A percentile compares a stretch with the other conserved stretches of the same genome.
Evolutionary conservation across 2,329 filamentous ascomycete genomes (phyloP).

Genomic region (Alternaria arborescens): DNA sequence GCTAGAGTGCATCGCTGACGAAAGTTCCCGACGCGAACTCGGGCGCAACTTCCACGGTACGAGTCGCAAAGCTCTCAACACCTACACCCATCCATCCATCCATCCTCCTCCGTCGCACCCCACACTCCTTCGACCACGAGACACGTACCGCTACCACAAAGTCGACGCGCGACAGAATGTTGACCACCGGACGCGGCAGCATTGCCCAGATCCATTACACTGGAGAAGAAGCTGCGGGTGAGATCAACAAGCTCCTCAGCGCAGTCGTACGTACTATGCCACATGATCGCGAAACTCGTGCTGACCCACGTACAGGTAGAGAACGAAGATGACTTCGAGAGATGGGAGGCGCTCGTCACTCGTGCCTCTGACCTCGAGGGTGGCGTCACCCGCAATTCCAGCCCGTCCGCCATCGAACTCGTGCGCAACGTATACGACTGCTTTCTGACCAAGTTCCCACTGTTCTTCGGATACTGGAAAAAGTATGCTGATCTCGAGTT

Average conservation of each 20-base stretch:
- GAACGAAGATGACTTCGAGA: slow-evolving; percentile 90
- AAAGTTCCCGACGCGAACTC: slow-evolving; percentile 25
- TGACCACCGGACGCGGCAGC: slow-evolving; percentile 40
- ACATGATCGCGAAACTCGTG: not conserved
- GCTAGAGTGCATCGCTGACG: slow-evolving; percentile 16
- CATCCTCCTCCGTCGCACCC: slow-evolving; percentile 17
- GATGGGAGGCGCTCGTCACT: slow-evolving; percentile 91
- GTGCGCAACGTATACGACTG: slow-evolving; percentile 89
- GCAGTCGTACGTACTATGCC: slow-evolving; percentile 72
- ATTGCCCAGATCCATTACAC: slow-evolving; percentile 44
- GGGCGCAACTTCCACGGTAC: slow-evolving; percentile 20
- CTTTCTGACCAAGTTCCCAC: slow-evolving; percentile 91
- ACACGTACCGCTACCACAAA: not conserved
- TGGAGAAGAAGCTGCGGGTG: slow-evolving; percentile 52
- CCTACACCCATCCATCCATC: slow-evolving; percentile 4
- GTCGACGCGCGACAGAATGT: slow-evolving; percentile 31
- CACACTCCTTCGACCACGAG: slow-evolving; percentile 11
- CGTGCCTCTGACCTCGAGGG: slow-evolving; percentile 86
- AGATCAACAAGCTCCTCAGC: slow-evolving; percentile 79
- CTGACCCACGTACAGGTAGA: slow-evolving; percentile 57
- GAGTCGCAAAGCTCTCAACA: slow-evolving; percentile 24
- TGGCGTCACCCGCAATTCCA: slow-evolving; percentile 95
- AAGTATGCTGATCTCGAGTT: slow-evolving; percentile 99
- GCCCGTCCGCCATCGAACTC: slow-evolving; percentile 87
- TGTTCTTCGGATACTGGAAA: slow-evolving; percentile 99